Evolutionary conservation across 306 rosid genomes (phyloP).

Genomic region (Quercus aquifolioides): DNA sequence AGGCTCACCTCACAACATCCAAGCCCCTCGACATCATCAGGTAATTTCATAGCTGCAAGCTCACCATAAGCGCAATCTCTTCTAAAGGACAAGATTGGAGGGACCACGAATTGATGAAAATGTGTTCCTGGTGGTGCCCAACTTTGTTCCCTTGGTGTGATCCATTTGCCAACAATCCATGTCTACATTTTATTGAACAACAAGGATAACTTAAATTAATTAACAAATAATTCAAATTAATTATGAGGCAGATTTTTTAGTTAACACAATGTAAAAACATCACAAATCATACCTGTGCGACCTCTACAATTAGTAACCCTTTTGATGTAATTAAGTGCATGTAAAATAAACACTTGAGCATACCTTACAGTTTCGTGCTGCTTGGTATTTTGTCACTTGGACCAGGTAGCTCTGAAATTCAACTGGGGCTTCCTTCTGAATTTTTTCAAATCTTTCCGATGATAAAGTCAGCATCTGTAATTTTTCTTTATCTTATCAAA

Average conservation of each 20-base stretch:
- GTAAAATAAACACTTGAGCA: background rate
- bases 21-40: constrained; percentile 77
- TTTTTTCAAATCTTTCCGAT: constrained; percentile 73
- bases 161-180: constrained; percentile 99
- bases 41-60: constrained; percentile 93
- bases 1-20: constrained; percentile 74
- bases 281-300: no score
- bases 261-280: no score
- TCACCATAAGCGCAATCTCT: constrained; percentile 94
- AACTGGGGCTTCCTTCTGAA: constrained; percentile 83
- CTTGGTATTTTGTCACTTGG: constrained; percentile 91
- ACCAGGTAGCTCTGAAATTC: constrained; percentile 82
- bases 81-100: constrained; percentile 78
- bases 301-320: no score
- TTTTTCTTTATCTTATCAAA: background rate
- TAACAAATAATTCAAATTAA: background rate
- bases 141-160: constrained; percentile 75
- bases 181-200: constrained; percentile 35
- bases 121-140: constrained; percentile 96
- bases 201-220: background rate
- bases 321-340: no score
- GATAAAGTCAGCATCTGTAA: constrained; percentile 89
- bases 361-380: constrained; percentile 87
- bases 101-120: constrained; percentile 97
- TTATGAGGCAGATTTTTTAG: no score